These are phyloP conservation scores for Trichomonascaceae sp. DNA, from an alignment of 1,139 yeast species.

Conservation along the genomic window DNA sequence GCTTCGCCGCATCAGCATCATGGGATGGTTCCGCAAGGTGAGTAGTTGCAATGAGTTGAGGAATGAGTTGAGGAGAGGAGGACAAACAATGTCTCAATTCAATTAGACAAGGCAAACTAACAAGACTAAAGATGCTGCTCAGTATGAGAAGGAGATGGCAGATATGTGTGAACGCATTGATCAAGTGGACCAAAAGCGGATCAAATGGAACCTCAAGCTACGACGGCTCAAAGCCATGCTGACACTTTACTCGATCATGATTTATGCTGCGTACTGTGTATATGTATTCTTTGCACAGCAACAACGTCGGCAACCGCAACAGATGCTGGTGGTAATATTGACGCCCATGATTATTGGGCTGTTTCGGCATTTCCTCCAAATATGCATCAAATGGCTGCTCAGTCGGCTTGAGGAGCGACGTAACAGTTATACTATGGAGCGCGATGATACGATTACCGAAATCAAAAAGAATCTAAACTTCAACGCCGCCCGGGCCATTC, in stretches of 20 bases:
- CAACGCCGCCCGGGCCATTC: slow-evolving; percentile 58
- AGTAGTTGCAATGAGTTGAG: not conserved
- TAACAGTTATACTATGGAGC: slow-evolving; percentile 35
- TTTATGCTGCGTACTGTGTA: slow-evolving; percentile 11
- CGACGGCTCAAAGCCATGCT: slow-evolving; percentile 20
- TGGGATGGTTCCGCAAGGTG: not conserved
- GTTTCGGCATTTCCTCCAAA: slow-evolving; percentile 12
- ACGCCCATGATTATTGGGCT: slow-evolving; percentile 14
- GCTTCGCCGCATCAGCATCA: not conserved
- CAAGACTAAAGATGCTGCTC: slow-evolving; percentile 9
- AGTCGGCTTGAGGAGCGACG: slow-evolving; percentile 21
- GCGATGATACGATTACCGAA: slow-evolving; percentile 52
- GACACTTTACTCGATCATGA: slow-evolving; percentile 18
- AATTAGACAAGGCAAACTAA: not conserved
- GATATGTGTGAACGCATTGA: slow-evolving; percentile 17
- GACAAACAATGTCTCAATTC: too few relatives aligned
- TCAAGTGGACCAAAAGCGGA: slow-evolving; percentile 13
- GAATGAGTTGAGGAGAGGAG: too few relatives aligned
- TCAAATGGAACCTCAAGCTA: slow-evolving; percentile 12
- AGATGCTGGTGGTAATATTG: slow-evolving; percentile 8
- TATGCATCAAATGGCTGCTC: slow-evolving; percentile 12
- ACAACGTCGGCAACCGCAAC: slow-evolving; percentile 4
- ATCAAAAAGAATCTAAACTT: slow-evolving; percentile 70
- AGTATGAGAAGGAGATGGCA: slow-evolving; percentile 22
- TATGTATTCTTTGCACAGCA: slow-evolving; percentile 12